A percentile compares a stretch with the other conserved stretches of the same genome.
These are phyloP conservation scores for Blastomyces emzantsi DNA, from an alignment of 2,329 filamentous ascomycete genomes.

Conservation along the genomic window DNA sequence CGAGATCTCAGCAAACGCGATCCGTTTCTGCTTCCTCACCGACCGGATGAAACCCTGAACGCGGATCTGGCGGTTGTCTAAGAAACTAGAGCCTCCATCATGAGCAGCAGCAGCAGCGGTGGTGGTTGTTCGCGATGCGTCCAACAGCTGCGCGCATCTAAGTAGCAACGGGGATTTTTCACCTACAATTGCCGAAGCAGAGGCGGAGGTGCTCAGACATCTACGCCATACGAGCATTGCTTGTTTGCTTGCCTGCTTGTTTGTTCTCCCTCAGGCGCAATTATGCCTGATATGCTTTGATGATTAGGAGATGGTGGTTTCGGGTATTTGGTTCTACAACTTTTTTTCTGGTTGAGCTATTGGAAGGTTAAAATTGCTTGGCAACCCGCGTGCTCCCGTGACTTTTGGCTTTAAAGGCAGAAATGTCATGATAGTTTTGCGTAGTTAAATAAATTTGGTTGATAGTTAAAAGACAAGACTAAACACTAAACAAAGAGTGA, in stretches of 20 bases:
- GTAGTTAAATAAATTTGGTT: not conserved
- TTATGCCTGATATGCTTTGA: not conserved
- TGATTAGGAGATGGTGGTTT: not conserved
- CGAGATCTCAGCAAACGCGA: constrained; percentile 73
- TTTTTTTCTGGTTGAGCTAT: not conserved
- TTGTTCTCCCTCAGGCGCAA: not conserved
- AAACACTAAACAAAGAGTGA: not conserved
- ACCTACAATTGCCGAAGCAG: constrained; percentile 20
- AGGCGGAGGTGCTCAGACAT: constrained; percentile 26
- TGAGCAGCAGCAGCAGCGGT: constrained; percentile 10
- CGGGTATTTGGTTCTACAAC: not conserved
- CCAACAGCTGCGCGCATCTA: constrained; percentile 34
- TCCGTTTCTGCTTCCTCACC: constrained; percentile 73
- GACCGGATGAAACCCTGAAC: constrained; percentile 76
- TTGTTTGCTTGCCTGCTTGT: not conserved
- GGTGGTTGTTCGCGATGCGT: constrained; percentile 18
- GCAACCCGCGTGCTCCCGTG: not conserved
- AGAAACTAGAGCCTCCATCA: constrained; percentile 19
- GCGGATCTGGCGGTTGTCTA: constrained; percentile 40
- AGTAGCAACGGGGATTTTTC: constrained; percentile 20
- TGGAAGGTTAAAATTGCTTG: not conserved
- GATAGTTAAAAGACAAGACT: not conserved
- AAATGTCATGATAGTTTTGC: not conserved
- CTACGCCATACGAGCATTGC: constrained; percentile 28
- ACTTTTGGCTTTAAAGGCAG: not conserved